Evolutionary conservation across 2,329 filamentous ascomycete species (phyloP), one percentile per base, ranked within the genome.

Genomic region (Hirsutella thompsonii): DNA sequence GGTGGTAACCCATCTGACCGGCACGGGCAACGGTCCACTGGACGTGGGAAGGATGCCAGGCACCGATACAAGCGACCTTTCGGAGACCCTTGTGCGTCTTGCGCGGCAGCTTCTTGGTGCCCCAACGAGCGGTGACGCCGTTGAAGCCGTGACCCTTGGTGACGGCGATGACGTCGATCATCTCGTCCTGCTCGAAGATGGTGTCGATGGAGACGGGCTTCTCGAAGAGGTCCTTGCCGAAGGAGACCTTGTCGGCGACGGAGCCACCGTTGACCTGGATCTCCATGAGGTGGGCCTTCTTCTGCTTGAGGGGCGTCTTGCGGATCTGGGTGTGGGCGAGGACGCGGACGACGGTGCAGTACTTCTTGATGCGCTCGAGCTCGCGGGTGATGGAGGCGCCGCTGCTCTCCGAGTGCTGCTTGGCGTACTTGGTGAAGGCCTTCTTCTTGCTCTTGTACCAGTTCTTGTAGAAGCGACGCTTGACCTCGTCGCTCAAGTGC

Each of bases 401-500:
- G 71, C 70, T 84, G 75, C 72, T 82, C 77, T 96, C 90, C 52
- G 90, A 88, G 83, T 96, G 87, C 82, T 94, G 90, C 87, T 96
- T 98, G 77, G 92, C 87, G 75, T 98, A 98, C 79, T 94, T 95
- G 79, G 92, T 98, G 79, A 98, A 98, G 50, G 92, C 92, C 90
- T 98, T 98, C 87, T 95, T 96, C 89, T 98, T 98, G 80, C 81
- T 88, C 84, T 94, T 94, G 85, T 98, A 98, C 92, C 92, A 98
- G 84, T 98, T 98, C 88, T 96, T 96, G 86, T 98, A 98, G 87
- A 98, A 98, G 67, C 92, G 86, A 63, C 92, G 86, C 83, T 94
- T 94, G 70, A 98, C 67, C 76, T 96, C 92, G 70, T 98, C 92
- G 72, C 84, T 86, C 70, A 98, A 72, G 70, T 98, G 92, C 81